These are phyloP conservation scores for Ceratobasidium sp. DNA, from an alignment of 1,284 basidiomycete species.

Conservation along the genomic window DNA sequence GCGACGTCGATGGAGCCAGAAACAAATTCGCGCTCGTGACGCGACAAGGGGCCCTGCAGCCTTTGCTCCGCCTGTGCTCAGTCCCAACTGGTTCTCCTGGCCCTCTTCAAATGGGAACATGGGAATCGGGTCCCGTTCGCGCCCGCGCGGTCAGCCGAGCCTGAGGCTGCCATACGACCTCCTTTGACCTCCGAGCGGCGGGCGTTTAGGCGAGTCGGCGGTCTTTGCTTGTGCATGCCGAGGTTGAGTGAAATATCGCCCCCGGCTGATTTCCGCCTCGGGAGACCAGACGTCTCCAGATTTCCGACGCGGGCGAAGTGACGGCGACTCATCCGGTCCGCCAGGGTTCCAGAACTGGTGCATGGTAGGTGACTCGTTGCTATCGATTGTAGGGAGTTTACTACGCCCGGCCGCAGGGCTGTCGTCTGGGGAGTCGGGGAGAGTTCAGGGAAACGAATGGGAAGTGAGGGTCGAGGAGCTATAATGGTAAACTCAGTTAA, in stretches of 20 bases:
- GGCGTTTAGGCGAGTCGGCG: slow-evolving; percentile 10
- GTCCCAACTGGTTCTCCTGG: slow-evolving; percentile 38
- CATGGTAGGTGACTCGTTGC: slow-evolving; percentile 40
- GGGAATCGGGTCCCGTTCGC: slow-evolving; percentile 26
- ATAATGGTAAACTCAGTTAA: background rate
- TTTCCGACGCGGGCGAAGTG: slow-evolving; percentile 29
- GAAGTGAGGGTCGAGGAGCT: slow-evolving; percentile 36
- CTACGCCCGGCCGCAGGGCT: slow-evolving; percentile 35
- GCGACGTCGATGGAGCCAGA: slow-evolving; percentile 18
- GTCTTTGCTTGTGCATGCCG: slow-evolving; percentile 13
- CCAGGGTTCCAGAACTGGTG: slow-evolving; percentile 21
- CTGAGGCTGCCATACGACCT: slow-evolving; percentile 27
- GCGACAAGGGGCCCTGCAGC: background rate
- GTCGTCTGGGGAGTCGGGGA: slow-evolving; percentile 40
- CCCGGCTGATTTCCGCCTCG: slow-evolving; percentile 25
- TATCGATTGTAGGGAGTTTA: slow-evolving; percentile 18
- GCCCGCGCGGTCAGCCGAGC: slow-evolving; percentile 16
- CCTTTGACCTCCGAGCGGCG: slow-evolving; percentile 12
- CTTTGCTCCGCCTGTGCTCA: slow-evolving; percentile 1
- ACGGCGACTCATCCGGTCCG: slow-evolving; percentile 35
- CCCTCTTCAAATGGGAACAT: slow-evolving; percentile 25
- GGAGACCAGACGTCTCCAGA: slow-evolving; percentile 15
- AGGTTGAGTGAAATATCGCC: slow-evolving; percentile 14
- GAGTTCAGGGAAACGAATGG: slow-evolving; percentile 40
- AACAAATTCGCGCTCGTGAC: slow-evolving; percentile 26